Evolutionary conservation across 139 green algal species (phyloP).

Genomic region (Coccomyxa sp.): DNA sequence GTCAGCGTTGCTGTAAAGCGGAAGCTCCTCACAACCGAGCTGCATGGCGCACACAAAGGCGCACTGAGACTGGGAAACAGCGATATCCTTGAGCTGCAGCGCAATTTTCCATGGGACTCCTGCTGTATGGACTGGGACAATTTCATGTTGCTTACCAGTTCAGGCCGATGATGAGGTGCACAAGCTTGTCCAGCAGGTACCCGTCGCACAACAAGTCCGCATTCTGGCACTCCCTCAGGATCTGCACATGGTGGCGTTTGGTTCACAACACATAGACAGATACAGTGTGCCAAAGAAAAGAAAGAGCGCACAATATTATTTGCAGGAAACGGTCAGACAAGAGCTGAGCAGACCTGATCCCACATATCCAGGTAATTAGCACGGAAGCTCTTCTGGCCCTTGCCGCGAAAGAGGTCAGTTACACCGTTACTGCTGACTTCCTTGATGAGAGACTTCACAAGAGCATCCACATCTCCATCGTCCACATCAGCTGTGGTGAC

Average conservation of each 20-base stretch:
- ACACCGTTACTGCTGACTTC: constrained; percentile 32
- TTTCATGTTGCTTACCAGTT: constrained; percentile 33
- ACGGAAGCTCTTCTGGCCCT: constrained; percentile 28
- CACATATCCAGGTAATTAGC: constrained; percentile 57
- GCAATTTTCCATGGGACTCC: background rate
- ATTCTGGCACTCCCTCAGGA: constrained; percentile 22
- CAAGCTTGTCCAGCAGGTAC: constrained; percentile 53
- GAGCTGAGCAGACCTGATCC: constrained; percentile 17
- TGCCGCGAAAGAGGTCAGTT: constrained; percentile 40
- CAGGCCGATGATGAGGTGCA: constrained; percentile 48
- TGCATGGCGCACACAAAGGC: constrained; percentile 10
- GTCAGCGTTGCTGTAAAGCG: constrained; percentile 61
- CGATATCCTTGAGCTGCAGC: background rate
- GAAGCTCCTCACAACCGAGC: constrained; percentile 57
- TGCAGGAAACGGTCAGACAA: no score
- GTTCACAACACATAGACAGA: no score
- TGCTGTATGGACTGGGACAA: background rate
- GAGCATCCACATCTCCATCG: constrained; percentile 56
- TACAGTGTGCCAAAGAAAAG: no score
- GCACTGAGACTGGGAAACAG: background rate
- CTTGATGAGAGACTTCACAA: constrained; percentile 35
- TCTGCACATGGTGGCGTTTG: background rate
- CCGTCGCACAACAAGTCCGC: constrained; percentile 50
- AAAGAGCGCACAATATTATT: no score
- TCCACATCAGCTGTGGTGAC: constrained; percentile 52